These are phyloP conservation scores for Selenicereus undatus DNA, from an alignment of 148 eudicot species.

Conservation along the genomic window DNA sequence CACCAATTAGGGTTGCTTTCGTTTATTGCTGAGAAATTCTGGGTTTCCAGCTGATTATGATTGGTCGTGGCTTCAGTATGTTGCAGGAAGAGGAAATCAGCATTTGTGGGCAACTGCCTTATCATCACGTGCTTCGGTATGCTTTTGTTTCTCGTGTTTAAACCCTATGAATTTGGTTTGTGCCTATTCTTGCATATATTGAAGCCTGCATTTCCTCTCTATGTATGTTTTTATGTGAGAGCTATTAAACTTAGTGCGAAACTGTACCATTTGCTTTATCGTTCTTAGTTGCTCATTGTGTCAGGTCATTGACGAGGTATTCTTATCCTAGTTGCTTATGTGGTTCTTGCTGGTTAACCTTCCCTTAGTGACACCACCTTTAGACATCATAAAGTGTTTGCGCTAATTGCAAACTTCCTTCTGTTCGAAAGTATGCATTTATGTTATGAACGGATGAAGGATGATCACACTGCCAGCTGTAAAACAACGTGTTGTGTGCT, in stretches of 20 bases:
- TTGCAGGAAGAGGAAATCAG: conserved; percentile 32
- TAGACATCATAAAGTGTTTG: no score
- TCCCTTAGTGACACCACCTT: no score
- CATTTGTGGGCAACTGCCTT: conserved; percentile 23
- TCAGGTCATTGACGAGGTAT: background rate
- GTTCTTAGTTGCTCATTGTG: background rate
- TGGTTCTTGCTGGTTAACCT: no score
- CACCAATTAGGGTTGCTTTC: background rate
- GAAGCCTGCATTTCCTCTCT: background rate
- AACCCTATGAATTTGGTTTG: background rate
- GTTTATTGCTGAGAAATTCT: background rate
- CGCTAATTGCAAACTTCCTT: background rate
- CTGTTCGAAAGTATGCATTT: background rate
- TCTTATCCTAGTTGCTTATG: no score
- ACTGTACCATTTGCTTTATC: background rate
- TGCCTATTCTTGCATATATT: background rate
- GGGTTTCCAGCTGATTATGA: conserved; percentile 9
- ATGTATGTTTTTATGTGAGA: background rate
- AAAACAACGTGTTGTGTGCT: background rate
- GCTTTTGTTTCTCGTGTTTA: conserved; percentile 11
- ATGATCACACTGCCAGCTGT: background rate
- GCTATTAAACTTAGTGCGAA: background rate
- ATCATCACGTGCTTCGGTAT: conserved; percentile 47
- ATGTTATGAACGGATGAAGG: background rate
- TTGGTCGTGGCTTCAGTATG: conserved; percentile 31